Evolutionary conservation across 2,329 filamentous ascomycete species (phyloP), one percentile per base, ranked within the genome.

Genomic region (Penicillium decumbens): DNA sequence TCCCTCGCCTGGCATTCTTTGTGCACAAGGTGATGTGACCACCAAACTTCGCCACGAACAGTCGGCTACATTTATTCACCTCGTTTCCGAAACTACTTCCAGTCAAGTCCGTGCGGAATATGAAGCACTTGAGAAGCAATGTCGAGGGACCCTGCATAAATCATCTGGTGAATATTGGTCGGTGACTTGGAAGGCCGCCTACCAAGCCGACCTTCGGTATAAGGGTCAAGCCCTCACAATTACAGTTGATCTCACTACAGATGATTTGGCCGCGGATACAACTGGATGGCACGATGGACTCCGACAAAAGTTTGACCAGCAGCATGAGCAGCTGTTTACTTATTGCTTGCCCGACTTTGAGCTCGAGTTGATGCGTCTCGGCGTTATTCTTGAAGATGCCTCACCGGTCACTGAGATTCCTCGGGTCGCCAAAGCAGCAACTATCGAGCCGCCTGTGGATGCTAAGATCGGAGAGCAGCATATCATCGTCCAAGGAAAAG

Each of bases 11-110:
- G 76, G 76, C 20, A 74, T 76, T 8, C 63, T 78, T 0, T 79
- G 76, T 51, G 76, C 76, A 2, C 72, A 75, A 47, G 76, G 76
- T 0, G 76, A 79, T 63, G 74, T 71, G 3, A 76, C 73, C 1
- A 78, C 76, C 0, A 75, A 75, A 53, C 70, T 78, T 56, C 72
- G 72, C 35, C 74, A 77, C 42, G 72, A 75, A 37, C 66, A 75
- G 46, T 76, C 74, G 2, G 64, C 65, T 46, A 75, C 75, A 0
- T 77, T 73, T 44, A 77, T 77, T 51, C 69, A 71, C 15, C 37
- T 69, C 1, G 67, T 75, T 20, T 67, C 69, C 0, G 60, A 68
- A 0, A 71, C 71, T 2, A 62, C 67, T 0, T 52, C 65, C 0
- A 50, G 59, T 4, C 67, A 75, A 25, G 64, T 74, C 0, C 60